Evolutionary conservation across 2,329 filamentous ascomycete species (phyloP).

Genomic region (Aspergillus spinulosporus): DNA sequence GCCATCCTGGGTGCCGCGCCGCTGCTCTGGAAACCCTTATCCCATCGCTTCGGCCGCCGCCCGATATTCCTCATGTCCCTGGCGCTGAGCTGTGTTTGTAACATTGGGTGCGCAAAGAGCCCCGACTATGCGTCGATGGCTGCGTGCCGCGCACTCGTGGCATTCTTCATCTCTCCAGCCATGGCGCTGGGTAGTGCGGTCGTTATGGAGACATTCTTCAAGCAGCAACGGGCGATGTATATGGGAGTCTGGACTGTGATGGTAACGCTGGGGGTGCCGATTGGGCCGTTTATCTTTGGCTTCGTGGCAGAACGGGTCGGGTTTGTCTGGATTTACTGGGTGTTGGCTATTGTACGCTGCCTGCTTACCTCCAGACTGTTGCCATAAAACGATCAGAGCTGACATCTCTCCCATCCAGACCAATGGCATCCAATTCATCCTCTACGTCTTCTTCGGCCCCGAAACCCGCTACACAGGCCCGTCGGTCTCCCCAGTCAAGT

Average conservation of each 20-base stretch:
- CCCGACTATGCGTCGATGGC: slow-evolving; percentile 52
- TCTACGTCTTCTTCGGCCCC: slow-evolving; percentile 58
- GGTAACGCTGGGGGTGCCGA: slow-evolving; percentile 3
- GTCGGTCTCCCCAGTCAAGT: slow-evolving; percentile 11
- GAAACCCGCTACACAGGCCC: slow-evolving; percentile 54
- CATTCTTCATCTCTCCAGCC: slow-evolving; percentile 57
- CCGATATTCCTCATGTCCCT: slow-evolving; percentile 57
- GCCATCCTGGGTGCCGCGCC: slow-evolving; percentile 56
- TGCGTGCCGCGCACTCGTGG: slow-evolving; percentile 41
- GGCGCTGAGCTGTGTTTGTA: slow-evolving; percentile 50
- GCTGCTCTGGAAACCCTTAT: slow-evolving; percentile 57
- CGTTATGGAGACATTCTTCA: slow-evolving; percentile 59
- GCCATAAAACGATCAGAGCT: not conserved
- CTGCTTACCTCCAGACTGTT: too few relatives aligned
- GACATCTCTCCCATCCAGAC: slow-evolving; percentile 37
- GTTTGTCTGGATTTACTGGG: slow-evolving; percentile 42
- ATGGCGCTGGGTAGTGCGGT: slow-evolving; percentile 56
- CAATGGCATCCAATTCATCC: slow-evolving; percentile 57
- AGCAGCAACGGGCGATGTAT: slow-evolving; percentile 50
- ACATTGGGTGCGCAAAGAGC: slow-evolving; percentile 56
- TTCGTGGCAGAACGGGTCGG: slow-evolving; percentile 6
- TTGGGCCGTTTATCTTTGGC: slow-evolving; percentile 24
- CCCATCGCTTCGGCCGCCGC: slow-evolving; percentile 55
- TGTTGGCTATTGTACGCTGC: slow-evolving; percentile 52
- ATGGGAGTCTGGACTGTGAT: slow-evolving; percentile 57